Percentiles rank a stretch among this genome's conserved stretches.
phyloP scores from a whole-genome alignment of 768 basidiomycete species.

The Tephrocybe sp. region DNA sequence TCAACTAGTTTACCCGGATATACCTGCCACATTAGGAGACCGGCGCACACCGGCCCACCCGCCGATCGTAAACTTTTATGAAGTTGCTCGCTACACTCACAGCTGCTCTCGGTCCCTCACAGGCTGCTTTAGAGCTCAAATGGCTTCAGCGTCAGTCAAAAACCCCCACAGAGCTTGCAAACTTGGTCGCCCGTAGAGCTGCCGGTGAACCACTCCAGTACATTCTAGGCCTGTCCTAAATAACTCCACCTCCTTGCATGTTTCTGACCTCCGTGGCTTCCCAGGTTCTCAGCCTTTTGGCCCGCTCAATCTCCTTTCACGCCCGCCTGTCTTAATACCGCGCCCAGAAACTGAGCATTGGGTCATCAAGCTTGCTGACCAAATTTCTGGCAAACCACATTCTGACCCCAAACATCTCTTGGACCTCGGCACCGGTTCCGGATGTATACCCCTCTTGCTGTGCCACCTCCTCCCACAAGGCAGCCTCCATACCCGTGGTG shows the following conservation, averaged over 20 bases:
- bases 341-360: slow-evolving; percentile 94
- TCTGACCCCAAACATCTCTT: slow-evolving; percentile 50
- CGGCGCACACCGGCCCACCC: slow-evolving; percentile 18
- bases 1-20: slow-evolving; percentile 13
- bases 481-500: slow-evolving; percentile 53
- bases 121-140: slow-evolving; percentile 40
- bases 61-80: neutral
- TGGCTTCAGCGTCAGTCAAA: slow-evolving; percentile 40
- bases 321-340: slow-evolving; percentile 87
- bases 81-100: slow-evolving; percentile 30
- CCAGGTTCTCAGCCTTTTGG: slow-evolving; percentile 88
- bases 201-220: slow-evolving; percentile 86
- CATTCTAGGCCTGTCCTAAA: slow-evolving; percentile 72
- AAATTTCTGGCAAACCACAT: slow-evolving; percentile 51
- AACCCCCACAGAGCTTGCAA: slow-evolving; percentile 25
- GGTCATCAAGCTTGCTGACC: slow-evolving; percentile 59
- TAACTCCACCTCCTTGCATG: slow-evolving; percentile 14
- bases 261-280: slow-evolving; percentile 16
- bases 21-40: slow-evolving; percentile 18
- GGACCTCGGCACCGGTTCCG: slow-evolving; percentile 93
- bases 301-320: slow-evolving; percentile 67
- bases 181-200: slow-evolving; percentile 60
- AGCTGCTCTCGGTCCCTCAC: slow-evolving; percentile 29
- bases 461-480: slow-evolving; percentile 63
- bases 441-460: slow-evolving; percentile 88